Conservation (phyloP, 2,329 filamentous ascomycete species). For the Periconia macrospinosa region DNA sequence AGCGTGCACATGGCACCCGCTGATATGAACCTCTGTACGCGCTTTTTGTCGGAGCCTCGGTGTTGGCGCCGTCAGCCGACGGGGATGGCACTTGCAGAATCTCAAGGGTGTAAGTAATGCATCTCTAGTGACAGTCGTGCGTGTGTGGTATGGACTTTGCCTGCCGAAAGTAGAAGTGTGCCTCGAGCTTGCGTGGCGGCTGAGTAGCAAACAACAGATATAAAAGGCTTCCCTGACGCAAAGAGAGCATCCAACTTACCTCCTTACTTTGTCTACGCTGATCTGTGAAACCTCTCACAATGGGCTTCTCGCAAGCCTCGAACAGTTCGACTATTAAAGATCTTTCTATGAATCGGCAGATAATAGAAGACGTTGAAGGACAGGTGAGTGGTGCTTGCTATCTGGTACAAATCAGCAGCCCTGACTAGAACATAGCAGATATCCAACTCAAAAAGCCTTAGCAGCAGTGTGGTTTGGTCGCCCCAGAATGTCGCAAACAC, state of each 20-base stretch:
- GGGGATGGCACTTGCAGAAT: neutral
- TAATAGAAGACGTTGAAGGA: neutral
- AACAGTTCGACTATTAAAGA: neutral
- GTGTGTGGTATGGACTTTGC: neutral
- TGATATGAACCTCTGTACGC: conserved; percentile 1
- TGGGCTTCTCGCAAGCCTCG: neutral
- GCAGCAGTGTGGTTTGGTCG: neutral
- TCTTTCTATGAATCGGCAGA: neutral
- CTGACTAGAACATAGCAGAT: neutral
- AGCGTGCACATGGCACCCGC: neutral
- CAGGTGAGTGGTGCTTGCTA: neutral
- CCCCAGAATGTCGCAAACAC: neutral
- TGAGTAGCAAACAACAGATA: neutral
- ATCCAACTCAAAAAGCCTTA: neutral
- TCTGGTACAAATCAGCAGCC: neutral
- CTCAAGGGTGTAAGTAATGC: neutral
- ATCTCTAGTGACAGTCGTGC: neutral
- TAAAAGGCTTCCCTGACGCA: neutral
- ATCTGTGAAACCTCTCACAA: neutral
- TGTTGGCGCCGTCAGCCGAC: neutral
- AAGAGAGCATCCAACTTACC: neutral
- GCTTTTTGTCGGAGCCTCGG: neutral
- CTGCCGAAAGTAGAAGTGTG: neutral
- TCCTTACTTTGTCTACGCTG: neutral
- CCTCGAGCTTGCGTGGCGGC: neutral